phyloP scores from a whole-genome alignment of 2,329 filamentous ascomycete species.

The Neopestalotiopsis sp. region DNA sequence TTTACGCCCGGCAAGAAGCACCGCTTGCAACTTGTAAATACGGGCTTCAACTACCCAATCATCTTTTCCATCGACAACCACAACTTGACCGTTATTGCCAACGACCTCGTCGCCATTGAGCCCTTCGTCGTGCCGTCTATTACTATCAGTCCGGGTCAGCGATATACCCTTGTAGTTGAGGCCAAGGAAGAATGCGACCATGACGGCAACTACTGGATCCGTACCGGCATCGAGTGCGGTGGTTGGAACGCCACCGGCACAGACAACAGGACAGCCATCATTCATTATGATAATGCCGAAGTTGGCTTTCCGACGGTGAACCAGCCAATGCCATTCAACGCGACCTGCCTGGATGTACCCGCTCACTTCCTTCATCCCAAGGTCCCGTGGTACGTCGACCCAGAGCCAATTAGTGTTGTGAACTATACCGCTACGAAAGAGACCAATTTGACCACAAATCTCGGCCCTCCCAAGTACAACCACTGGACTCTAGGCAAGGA shows the following conservation, averaged over 20 bases:
- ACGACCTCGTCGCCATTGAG: slow-evolving; percentile 58
- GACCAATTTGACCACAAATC: too few species aligned
- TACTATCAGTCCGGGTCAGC: slow-evolving; percentile 31
- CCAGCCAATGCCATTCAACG: too few species aligned
- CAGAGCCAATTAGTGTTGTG: too few species aligned
- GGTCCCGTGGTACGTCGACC: too few species aligned
- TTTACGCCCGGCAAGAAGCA: slow-evolving; percentile 47
- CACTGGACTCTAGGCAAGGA: too few species aligned
- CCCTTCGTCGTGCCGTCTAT: slow-evolving; percentile 53
- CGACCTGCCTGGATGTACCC: too few species aligned
- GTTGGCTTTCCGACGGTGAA: too few species aligned
- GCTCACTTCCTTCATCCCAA: too few species aligned
- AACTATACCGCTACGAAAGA: too few species aligned
- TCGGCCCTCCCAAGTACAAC: too few species aligned
- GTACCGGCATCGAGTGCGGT: slow-evolving; percentile 37
- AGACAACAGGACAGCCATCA: slow-evolving; percentile 50
- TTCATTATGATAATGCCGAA: slow-evolving; percentile 39
- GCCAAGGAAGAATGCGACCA: slow-evolving; percentile 33
- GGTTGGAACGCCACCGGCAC: slow-evolving; percentile 33
- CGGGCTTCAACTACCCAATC: background rate
- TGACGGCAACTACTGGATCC: slow-evolving; percentile 48
- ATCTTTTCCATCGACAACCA: slow-evolving; percentile 50
- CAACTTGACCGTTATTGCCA: slow-evolving; percentile 56
- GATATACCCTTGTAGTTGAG: slow-evolving; percentile 49
- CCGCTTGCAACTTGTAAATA: slow-evolving; percentile 51